Base-by-base conservation (phyloP, 2,329 filamentous ascomycete species). In the Fusarium luffae region DNA sequence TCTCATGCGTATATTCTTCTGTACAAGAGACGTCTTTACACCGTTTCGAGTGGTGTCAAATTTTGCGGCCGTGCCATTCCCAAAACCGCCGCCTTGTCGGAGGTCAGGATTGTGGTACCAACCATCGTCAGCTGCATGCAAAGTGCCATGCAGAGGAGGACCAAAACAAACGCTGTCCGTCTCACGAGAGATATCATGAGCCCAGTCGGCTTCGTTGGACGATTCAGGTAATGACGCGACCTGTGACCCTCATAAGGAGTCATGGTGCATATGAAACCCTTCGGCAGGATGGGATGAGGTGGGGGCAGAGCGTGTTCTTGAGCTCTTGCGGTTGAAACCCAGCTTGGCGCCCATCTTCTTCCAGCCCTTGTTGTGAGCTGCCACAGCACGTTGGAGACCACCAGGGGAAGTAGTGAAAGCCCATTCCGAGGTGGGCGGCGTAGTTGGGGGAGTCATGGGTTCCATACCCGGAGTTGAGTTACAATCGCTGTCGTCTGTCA, bases 361-460 rank as follows among this genome's bases (percentile, higher is more conserved):
- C 88, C 88, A 90, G 51, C 88, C 84, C 60, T 85, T 88, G 69
- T 80, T 86, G 73, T 86, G 84, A 4, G 84, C 85, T 37, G 84
- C 84, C 51, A 88, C 82, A 16, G 86, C 85, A 59, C 85, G 82
- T 50, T 88, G 85, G 23, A 88, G 78, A 16, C 83, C 82, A n/a
- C 83, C 84, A 0, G 86, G 85, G 7, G 86, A 86, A 2, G 83
- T 78, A 66, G 80, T 80, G 68, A 87, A 85, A 5, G 80, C 77
- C 80, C 84, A 88, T 66, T 90, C 86, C 0, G 87, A 85, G 2
- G 85, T 87, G 0, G 91, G 91, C 34, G 92, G 90, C 5, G 90
- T 92, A 4, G 87, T 92, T 2, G 92, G 92, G 0, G 92, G 92
- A 5, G 92, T 94, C 83, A 93, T 90, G 5, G 85, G 90, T 75